phyloP scores from a whole-genome alignment of 305 asterid species.

The Fraxinus velutina region DNA sequence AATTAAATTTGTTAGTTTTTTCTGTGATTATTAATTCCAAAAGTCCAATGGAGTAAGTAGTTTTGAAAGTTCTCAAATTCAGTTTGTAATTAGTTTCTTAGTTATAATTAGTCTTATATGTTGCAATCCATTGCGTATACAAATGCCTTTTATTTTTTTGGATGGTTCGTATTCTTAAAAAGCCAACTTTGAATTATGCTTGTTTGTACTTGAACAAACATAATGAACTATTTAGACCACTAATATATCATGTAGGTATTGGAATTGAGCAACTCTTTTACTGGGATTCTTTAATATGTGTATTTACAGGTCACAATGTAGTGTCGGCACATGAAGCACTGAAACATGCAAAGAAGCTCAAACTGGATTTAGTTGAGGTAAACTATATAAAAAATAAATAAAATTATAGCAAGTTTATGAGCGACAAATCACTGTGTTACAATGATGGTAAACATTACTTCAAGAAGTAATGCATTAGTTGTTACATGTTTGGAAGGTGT shows the following conservation, averaged over 20 bases:
- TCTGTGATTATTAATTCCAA: not conserved
- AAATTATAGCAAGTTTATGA: conserved; percentile 8
- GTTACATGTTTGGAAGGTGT: not conserved
- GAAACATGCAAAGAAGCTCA: conserved; percentile 46
- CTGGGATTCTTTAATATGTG: conserved; percentile 21
- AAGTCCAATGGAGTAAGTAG: not conserved
- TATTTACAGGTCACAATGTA: conserved; percentile 53
- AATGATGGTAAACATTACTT: not conserved
- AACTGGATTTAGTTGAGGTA: conserved; percentile 90
- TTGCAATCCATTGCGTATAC: not conserved
- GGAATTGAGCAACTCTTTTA: not conserved
- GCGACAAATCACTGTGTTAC: not conserved
- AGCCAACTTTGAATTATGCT: not conserved
- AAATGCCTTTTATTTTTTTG: not conserved
- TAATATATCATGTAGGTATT: not conserved
- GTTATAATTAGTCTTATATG: not conserved
- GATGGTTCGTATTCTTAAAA: not conserved
- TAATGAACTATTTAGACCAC: not conserved
- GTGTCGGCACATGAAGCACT: conserved; percentile 52
- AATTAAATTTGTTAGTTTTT: not conserved
- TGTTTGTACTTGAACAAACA: not conserved
- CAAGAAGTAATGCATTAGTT: not conserved
- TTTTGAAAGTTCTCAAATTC: not conserved
- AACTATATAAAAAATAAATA: not conserved
- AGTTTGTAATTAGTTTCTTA: not conserved